Evolutionary conservation across 352 stramenopile species (phyloP).

Genomic region (Phytophthora parvispora): DNA sequence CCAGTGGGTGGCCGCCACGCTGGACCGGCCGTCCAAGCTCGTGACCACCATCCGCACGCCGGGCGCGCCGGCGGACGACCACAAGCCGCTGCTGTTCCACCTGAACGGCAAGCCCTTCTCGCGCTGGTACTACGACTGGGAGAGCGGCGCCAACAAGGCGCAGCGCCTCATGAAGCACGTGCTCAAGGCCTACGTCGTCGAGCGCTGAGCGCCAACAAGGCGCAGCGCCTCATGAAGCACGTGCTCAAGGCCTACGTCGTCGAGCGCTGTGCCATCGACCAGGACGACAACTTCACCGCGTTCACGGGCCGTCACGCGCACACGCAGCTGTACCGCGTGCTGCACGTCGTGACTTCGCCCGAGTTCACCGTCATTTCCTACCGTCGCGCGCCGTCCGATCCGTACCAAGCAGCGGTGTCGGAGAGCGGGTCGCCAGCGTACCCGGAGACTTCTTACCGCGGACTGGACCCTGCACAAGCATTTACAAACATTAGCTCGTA

Average conservation of each 20-base stretch:
- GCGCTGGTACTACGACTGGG: slow-evolving; percentile 75
- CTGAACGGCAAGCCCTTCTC: slow-evolving; percentile 49
- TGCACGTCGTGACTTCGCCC: slow-evolving; percentile 49
- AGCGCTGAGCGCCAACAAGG: slow-evolving; percentile 63
- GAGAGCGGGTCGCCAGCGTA: too few species aligned
- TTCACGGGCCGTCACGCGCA: neutral
- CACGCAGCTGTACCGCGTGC: slow-evolving; percentile 41
- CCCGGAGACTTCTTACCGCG: too few species aligned
- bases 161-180: slow-evolving; percentile 70
- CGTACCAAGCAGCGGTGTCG: too few species aligned
- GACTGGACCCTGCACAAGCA: too few species aligned
- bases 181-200: slow-evolving; percentile 59
- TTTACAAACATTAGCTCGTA: too few species aligned
- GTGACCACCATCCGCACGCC: slow-evolving; percentile 12
- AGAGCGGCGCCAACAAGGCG: slow-evolving; percentile 62
- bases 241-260: slow-evolving; percentile 64
- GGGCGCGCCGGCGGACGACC: slow-evolving; percentile 13
- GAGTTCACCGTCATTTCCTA: slow-evolving; percentile 74
- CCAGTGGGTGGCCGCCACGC: slow-evolving; percentile 53
- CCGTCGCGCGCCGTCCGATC: slow-evolving; percentile 38
- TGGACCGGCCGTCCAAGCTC: slow-evolving; percentile 43
- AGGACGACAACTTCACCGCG: slow-evolving; percentile 20
- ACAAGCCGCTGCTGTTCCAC: slow-evolving; percentile 46
- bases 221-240: slow-evolving; percentile 66
- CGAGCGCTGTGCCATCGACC: slow-evolving; percentile 35